Conservation (phyloP, 73 alveolate species). For the Symbiodinium natans region DNA sequence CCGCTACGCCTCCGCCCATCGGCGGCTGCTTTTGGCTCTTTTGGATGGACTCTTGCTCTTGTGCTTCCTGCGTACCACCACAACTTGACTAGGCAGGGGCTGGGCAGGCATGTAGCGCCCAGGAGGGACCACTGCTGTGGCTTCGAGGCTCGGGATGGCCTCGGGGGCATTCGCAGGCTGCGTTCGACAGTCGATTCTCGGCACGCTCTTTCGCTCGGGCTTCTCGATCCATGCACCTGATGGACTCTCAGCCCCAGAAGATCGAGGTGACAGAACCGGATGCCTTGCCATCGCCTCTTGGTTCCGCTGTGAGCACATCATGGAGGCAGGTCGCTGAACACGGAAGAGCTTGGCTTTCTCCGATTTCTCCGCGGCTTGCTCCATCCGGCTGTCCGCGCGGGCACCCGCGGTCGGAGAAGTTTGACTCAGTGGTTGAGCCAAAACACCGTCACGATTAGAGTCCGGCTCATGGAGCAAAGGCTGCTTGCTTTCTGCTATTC, state of each 20-base stretch:
- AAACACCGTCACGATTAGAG: too few relatives aligned
- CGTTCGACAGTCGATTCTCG: neutral
- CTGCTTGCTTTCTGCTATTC: too few relatives aligned
- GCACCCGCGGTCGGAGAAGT: too few relatives aligned
- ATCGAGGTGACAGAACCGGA: too few relatives aligned
- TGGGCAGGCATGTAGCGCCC: conserved; percentile 81
- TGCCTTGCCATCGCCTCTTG: neutral
- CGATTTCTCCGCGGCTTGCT: too few relatives aligned
- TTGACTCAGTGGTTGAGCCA: too few relatives aligned
- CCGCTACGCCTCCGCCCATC: neutral
- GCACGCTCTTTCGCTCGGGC: neutral
- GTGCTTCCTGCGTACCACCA: conserved; percentile 62
- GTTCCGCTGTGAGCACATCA: neutral
- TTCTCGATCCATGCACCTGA: neutral
- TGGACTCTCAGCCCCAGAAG: neutral
- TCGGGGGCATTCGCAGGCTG: neutral
- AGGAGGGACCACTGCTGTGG: neutral
- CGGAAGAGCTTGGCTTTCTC: neutral
- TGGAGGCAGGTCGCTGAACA: neutral
- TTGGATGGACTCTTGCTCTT: conserved; percentile 73
- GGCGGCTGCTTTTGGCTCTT: neutral
- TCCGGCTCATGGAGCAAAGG: neutral
- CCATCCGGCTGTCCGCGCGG: too few relatives aligned
- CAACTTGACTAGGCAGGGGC: conserved; percentile 24
- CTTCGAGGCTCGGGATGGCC: neutral